Evolutionary conservation across 139 green algal genomes (phyloP).

Genomic region (Chara braunii): DNA sequence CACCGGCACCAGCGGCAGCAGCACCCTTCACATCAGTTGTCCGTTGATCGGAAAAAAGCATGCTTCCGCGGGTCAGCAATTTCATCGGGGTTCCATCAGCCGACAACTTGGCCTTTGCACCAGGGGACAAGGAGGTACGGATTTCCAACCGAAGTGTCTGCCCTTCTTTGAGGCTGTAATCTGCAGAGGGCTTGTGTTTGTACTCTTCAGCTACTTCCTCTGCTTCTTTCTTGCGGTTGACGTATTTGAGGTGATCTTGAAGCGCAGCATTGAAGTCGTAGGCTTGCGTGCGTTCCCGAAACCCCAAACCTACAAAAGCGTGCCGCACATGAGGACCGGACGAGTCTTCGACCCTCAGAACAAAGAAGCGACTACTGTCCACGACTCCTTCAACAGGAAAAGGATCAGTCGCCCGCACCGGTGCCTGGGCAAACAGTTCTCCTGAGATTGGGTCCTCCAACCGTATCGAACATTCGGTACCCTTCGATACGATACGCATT

Average conservation of each 20-base stretch:
- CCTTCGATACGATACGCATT: slow-evolving; percentile 9
- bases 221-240: slow-evolving; percentile 34
- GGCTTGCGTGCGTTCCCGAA: slow-evolving; percentile 29
- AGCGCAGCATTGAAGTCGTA: slow-evolving; percentile 41
- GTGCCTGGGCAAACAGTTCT: background rate
- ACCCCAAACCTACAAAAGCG: slow-evolving; percentile 34
- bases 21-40: too few relatives aligned
- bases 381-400: slow-evolving; percentile 34
- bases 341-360: slow-evolving; percentile 31
- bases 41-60: too few relatives aligned
- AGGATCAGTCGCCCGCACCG: background rate
- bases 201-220: slow-evolving; percentile 28
- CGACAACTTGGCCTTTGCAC: background rate
- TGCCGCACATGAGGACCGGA: slow-evolving; percentile 6
- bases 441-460: slow-evolving; percentile 13
- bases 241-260: slow-evolving; percentile 31
- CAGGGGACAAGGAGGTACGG: background rate
- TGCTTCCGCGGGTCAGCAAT: too few relatives aligned
- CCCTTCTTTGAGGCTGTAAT: slow-evolving; percentile 32
- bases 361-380: slow-evolving; percentile 42
- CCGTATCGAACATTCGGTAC: slow-evolving; percentile 23
- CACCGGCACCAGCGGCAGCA: too few relatives aligned
- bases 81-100: background rate
- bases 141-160: slow-evolving; percentile 28
- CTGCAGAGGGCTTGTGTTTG: background rate